Percentiles rank a stretch among this genome's conserved stretches.
Conservation (phyloP, 345 rosid species). For the Populus deltoides region DNA sequence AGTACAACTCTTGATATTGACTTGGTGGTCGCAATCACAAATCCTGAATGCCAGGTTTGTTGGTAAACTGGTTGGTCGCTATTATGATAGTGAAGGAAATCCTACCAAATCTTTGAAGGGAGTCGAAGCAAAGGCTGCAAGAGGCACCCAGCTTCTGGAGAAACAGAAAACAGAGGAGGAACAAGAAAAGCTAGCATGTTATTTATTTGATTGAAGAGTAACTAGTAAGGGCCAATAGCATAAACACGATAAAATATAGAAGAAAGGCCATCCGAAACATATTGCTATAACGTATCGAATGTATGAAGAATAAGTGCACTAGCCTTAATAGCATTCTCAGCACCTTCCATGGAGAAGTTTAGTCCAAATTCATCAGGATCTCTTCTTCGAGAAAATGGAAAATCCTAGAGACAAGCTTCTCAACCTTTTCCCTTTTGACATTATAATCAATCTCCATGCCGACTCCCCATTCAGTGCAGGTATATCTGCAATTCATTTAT, state of each 20-base stretch:
- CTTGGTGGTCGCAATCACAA: background rate
- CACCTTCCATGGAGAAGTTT: background rate
- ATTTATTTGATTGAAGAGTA: no score
- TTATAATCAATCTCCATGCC: no score
- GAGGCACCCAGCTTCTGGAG: slow-evolving; percentile 90
- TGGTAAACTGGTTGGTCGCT: slow-evolving; percentile 86
- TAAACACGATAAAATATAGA: background rate
- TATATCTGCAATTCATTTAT: no score
- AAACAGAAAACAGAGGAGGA: slow-evolving; percentile 85
- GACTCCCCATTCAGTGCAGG: no score
- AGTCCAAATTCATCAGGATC: background rate
- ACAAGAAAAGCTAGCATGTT: no score
- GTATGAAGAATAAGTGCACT: slow-evolving; percentile 1
- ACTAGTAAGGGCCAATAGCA: background rate
- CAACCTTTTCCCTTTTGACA: background rate
- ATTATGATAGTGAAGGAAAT: slow-evolving; percentile 72
- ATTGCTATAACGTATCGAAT: slow-evolving; percentile 4
- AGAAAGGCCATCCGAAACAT: slow-evolving; percentile 2
- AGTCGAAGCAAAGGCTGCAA: slow-evolving; percentile 85
- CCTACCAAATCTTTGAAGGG: slow-evolving; percentile 91
- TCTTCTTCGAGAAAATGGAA: background rate
- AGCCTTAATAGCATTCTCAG: background rate
- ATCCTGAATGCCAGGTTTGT: slow-evolving; percentile 45
- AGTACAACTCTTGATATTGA: background rate
- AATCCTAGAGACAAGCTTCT: background rate